Base-by-base conservation (phyloP, 78 protist species). In the Dictyostelium capitatum region DNA sequence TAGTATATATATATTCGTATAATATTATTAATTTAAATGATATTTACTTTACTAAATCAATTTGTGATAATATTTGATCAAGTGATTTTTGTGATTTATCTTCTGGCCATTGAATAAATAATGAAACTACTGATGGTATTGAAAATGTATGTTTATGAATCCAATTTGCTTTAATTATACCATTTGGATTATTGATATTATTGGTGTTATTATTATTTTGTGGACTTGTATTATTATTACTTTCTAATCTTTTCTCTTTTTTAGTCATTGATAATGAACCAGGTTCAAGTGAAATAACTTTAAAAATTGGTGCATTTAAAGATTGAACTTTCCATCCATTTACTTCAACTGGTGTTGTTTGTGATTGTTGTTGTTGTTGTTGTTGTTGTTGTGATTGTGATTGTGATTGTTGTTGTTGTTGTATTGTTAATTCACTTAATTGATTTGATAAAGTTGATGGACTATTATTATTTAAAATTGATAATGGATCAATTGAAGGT, bases 21-120 rank as follows among this genome's bases (percentile, higher is more conserved):
- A 37, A 17, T 17, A 17, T 53, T 53, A 15, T 53, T 6, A 9
- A 15, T 28, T 11, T 2, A 0, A 20, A 25, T 9, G 25, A 37
- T 37, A 81, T 43, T 48, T 81, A 81, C 90, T 64, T 84, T 9
- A 87, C 84, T 47, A 74, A 23, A 64, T 87, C 93, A 8, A 87
- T 79, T 87, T 87, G 93, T 47, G 83, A 6, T 51, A 87, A 20
- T 4, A 77, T 48, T 47, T 10, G 41, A 17, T 87, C 93, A 19
- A 53, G 80, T 47, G 93, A 30, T 64, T 87, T 87, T 23, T 69
- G 54, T 25, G 75, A 51, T 50, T 87, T 87, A 50, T 87, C 93
- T 11, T 87, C 93, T 17, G 93, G 93, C 93, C 93, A 87, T 48
- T 87, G 93, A 43, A 87, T 10, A 30, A 87, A 87, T 28, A 87